phyloP scores from a whole-genome alignment of 768 basidiomycete genomes.

The Plicaturopsis crispa region DNA sequence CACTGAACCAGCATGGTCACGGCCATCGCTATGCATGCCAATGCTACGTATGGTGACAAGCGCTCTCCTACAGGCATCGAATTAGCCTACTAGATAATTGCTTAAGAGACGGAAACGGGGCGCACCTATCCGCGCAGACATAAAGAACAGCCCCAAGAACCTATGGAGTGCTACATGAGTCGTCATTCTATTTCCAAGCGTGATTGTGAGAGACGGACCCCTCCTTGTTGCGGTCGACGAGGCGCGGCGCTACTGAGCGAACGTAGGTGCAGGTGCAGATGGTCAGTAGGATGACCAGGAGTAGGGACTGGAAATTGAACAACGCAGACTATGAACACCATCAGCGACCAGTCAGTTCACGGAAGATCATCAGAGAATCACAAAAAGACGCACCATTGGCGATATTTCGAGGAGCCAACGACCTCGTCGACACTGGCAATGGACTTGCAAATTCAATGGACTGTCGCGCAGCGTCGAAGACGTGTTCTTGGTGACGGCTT shows the following conservation, averaged over 20 bases:
- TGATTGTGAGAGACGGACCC: slow-evolving; percentile 47
- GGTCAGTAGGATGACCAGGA: slow-evolving; percentile 86
- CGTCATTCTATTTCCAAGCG: too few species aligned
- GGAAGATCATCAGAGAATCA: too few species aligned
- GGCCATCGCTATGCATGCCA: slow-evolving; percentile 94
- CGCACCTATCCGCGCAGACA: slow-evolving; percentile 90
- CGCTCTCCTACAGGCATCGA: slow-evolving; percentile 63
- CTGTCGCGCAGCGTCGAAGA: too few species aligned
- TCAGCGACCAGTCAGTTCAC: background rate
- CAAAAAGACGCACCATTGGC: too few species aligned
- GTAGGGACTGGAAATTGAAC: slow-evolving; percentile 95
- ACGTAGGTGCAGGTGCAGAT: slow-evolving; percentile 98
- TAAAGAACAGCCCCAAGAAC: slow-evolving; percentile 90
- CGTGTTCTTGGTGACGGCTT: too few species aligned
- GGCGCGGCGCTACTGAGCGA: slow-evolving; percentile 79
- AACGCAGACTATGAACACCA: slow-evolving; percentile 64
- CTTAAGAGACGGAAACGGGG: slow-evolving; percentile 4
- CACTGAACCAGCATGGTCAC: slow-evolving; percentile 51
- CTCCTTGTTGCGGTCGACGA: slow-evolving; percentile 90
- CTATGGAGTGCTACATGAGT: too few species aligned
- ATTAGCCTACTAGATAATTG: background rate
- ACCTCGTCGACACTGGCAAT: too few species aligned
- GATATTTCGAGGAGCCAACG: too few species aligned
- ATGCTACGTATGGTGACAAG: slow-evolving; percentile 89
- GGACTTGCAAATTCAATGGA: too few species aligned